Evolutionary conservation across 768 basidiomycete genomes (phyloP).

Genomic region (Pleurotus ostreatus): DNA sequence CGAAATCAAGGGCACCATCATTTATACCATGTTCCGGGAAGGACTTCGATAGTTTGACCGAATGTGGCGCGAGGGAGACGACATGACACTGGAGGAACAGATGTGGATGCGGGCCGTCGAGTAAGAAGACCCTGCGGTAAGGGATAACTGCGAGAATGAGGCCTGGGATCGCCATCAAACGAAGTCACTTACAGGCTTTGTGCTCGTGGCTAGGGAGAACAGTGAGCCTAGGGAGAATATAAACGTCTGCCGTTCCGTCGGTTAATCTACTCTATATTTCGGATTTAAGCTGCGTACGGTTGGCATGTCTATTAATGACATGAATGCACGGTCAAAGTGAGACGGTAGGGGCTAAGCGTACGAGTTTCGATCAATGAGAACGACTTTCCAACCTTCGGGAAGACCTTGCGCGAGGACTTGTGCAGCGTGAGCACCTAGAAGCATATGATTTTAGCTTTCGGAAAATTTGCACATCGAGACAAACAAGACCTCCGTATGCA

Average conservation of each 20-base stretch:
- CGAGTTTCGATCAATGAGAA: constrained; percentile 60
- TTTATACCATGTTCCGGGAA: constrained; percentile 44
- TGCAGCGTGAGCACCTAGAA: constrained; percentile 43
- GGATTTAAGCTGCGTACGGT: constrained; percentile 27
- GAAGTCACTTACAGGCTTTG: constrained; percentile 50
- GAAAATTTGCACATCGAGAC: too few species aligned
- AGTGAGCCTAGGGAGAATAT: constrained; percentile 54
- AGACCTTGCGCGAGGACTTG: constrained; percentile 44
- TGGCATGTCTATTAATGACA: constrained; percentile 34
- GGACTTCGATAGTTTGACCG: constrained; percentile 40
- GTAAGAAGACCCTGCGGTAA: constrained; percentile 43
- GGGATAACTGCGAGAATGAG: constrained; percentile 41
- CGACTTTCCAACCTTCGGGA: constrained; percentile 49
- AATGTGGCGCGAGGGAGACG: constrained; percentile 30
- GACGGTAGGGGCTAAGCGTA: constrained; percentile 23
- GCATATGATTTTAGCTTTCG: constrained; percentile 7
- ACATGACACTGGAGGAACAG: constrained; percentile 43
- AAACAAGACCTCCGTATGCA: constrained; percentile 46
- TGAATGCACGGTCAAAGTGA: neutral
- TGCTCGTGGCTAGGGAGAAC: constrained; percentile 59
- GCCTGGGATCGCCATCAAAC: neutral
- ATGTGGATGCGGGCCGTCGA: constrained; percentile 19
- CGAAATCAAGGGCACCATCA: constrained; percentile 36
- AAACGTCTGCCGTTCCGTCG: constrained; percentile 36
- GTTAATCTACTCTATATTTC: neutral